A percentile compares a stretch with the other conserved stretches of the same genome.
Conservation (phyloP, 2,329 filamentous ascomycete species). For the Phialemoniopsis sp. region DNA sequence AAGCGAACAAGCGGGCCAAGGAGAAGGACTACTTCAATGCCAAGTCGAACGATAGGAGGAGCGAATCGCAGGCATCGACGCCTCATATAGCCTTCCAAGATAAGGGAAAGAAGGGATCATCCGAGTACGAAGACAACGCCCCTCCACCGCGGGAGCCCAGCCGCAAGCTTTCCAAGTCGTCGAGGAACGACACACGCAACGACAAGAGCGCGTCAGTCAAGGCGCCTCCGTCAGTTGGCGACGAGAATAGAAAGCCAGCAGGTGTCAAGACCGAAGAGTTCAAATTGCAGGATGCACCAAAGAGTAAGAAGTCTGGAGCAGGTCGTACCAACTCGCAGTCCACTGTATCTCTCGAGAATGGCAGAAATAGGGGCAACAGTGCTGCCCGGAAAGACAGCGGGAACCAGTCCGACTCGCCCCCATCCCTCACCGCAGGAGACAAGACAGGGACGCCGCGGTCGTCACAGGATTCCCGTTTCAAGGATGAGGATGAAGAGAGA, state of each 20-base stretch:
- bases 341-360: conserved; percentile 29
- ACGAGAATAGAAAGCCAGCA: conserved; percentile 31
- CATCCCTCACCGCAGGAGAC: conserved; percentile 26
- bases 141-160: conserved; percentile 42
- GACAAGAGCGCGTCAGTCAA: conserved; percentile 21
- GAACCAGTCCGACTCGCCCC: conserved; percentile 23
- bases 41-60: conserved; percentile 37
- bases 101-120: conserved; percentile 64
- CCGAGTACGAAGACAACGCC: conserved; percentile 46
- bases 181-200: conserved; percentile 19
- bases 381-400: conserved; percentile 32
- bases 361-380: conserved; percentile 28
- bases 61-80: conserved; percentile 53
- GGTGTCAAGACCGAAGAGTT: conserved; percentile 56
- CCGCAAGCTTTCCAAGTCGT: conserved; percentile 44
- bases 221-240: conserved; percentile 21
- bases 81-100: conserved; percentile 94
- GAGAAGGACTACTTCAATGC: conserved; percentile 59
- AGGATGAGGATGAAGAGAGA: conserved; percentile 48
- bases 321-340: conserved; percentile 39
- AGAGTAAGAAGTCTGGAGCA: conserved; percentile 43
- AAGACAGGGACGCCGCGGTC: conserved; percentile 40
- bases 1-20: conserved; percentile 38
- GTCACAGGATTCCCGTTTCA: conserved; percentile 54
- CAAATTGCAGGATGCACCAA: conserved; percentile 77